Evolutionary conservation across 2,329 filamentous ascomycete genomes (phyloP), one percentile per base, ranked within the genome.

Genomic region (Diaporthe vaccinii): DNA sequence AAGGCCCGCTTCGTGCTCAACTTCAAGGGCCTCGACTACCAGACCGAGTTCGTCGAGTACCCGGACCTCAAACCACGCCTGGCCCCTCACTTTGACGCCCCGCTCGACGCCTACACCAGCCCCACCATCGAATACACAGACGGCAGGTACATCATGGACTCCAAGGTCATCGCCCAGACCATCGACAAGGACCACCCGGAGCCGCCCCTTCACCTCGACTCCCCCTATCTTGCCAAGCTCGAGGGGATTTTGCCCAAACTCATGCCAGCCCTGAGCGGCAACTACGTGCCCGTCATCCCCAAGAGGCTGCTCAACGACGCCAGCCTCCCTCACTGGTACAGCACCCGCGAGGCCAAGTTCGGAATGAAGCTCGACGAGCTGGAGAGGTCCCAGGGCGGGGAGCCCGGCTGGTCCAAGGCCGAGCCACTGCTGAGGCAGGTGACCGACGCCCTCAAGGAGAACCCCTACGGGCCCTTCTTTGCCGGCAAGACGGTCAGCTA

Each of bases 1-100:
- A 94, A 93, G 84, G 91, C 90, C 59, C 91, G 93, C 1, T 83
- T 94, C 74, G 80, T 89, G 3, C 84, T 95, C 59, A 94, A 94
- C 83, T 93, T 88, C 84, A 95, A 95, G 81, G 85, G 86, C 1
- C 81, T 94, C 20, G 87, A 91, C 61, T 95, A 94, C 84, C 87
- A 88, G 80, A 94, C 92, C 0, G 86, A 92, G 86, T 94, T 92
- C 91, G 83, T 86, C 22, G 91, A 94, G 79, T 94, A 93, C 78
- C 92, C 92, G 0, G 89, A 94, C 49, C 86, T 95, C 76, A 88
- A 85, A 74, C 83, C 89, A 1, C 88, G 82, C 3, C 84, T 94
- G 68, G 85, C 89, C 78, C 84, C 86, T 39, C 85, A 91, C 28
- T 88, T 90, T 68, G 77, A 83, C 12, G 81, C 82, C 2, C 82